These are phyloP conservation scores for Gnomoniopsis smithogilvyi DNA, from an alignment of 2,329 filamentous ascomycete species.

Conservation along the genomic window DNA sequence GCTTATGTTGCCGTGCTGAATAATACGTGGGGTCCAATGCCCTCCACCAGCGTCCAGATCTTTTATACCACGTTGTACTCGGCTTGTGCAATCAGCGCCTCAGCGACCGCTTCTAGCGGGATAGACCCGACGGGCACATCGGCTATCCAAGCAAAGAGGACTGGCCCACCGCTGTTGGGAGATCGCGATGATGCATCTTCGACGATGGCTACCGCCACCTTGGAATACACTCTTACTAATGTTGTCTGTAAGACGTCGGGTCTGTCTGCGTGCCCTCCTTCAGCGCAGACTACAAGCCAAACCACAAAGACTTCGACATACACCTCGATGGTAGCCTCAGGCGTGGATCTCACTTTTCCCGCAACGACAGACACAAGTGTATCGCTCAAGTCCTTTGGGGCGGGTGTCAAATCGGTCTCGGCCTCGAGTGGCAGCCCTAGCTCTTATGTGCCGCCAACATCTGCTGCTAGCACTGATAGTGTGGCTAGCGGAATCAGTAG, in stretches of 20 bases:
- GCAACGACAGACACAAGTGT: conserved; percentile 30
- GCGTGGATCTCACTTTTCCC: conserved; percentile 37
- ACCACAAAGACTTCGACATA: conserved; percentile 36
- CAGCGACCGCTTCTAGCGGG: conserved; percentile 18
- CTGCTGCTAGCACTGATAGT: neutral
- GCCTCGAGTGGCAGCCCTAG: conserved; percentile 13
- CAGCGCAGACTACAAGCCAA: conserved; percentile 42
- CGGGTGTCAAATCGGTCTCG: conserved; percentile 26
- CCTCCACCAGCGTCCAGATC: conserved; percentile 44
- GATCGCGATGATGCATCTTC: conserved; percentile 29
- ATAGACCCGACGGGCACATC: conserved; percentile 14
- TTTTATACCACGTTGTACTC: conserved; percentile 49
- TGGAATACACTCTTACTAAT: conserved; percentile 39
- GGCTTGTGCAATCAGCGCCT: conserved; percentile 34
- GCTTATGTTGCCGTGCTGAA: conserved; percentile 42
- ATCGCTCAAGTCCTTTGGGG: conserved; percentile 39
- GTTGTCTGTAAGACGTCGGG: conserved; percentile 39
- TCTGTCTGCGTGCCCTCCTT: conserved; percentile 47
- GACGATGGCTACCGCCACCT: conserved; percentile 33
- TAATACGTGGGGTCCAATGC: conserved; percentile 48
- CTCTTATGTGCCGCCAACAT: conserved; percentile 5
- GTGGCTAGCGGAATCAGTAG: neutral
- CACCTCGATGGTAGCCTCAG: conserved; percentile 36
- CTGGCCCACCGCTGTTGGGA: neutral
- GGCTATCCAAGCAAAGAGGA: conserved; percentile 17